These are phyloP conservation scores for Euryodendron excelsum DNA, from an alignment of 148 eudicot species.

Conservation along the genomic window DNA sequence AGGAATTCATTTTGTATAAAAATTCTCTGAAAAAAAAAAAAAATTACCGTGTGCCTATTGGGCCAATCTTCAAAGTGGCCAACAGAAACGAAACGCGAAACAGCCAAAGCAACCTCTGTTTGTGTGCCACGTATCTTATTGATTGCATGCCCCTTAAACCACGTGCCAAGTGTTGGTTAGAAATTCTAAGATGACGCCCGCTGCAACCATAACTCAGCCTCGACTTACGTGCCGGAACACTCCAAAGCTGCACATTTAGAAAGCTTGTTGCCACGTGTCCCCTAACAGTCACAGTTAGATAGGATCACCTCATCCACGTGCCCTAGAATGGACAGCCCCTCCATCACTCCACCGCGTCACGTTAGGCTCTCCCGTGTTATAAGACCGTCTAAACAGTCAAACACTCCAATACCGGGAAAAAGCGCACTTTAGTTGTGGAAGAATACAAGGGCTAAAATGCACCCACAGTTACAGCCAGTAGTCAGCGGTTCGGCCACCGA, in stretches of 20 bases:
- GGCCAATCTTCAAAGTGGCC: no score
- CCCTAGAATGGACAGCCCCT: not conserved
- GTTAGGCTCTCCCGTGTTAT: not conserved
- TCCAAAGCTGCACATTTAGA: not conserved
- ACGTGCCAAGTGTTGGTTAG: not conserved
- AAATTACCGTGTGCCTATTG: no score
- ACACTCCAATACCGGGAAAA: not conserved
- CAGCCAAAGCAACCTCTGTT: no score
- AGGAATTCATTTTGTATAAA: no score
- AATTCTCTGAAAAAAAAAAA: no score
- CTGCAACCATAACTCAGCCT: not conserved
- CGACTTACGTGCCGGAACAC: slow-evolving; percentile 2
- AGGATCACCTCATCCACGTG: not conserved
- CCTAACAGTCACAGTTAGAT: not conserved
- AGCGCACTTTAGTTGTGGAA: not conserved
- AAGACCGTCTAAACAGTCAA: not conserved
- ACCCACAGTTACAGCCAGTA: not conserved
- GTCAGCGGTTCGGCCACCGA: slow-evolving; percentile 27
- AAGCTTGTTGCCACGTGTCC: not conserved
- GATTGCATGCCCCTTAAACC: no score
- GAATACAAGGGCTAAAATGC: slow-evolving; percentile 19
- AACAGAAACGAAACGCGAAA: no score
- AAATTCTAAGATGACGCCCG: not conserved
- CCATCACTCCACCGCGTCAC: slow-evolving; percentile 5
- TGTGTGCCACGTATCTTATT: no score